Conservation (phyloP, 108 stramenopile species). For the Cylindrotheca fusiformis region DNA sequence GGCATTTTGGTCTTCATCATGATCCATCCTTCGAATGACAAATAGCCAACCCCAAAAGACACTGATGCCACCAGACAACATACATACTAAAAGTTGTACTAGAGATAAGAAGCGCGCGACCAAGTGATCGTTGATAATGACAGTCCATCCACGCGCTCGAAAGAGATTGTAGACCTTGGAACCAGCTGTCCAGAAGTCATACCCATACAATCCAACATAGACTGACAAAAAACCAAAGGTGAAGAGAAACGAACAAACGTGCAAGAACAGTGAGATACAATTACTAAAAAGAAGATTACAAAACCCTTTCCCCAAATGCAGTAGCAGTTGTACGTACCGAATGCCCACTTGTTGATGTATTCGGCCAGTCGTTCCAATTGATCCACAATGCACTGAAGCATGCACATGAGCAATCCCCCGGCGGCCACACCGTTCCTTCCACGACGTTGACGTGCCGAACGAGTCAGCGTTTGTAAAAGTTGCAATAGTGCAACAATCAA, state of each 20-base stretch:
- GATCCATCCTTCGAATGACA: background rate
- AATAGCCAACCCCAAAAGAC: slow-evolving; percentile 16
- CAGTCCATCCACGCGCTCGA: slow-evolving; percentile 54
- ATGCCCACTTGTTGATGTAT: slow-evolving; percentile 71
- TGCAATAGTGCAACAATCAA: slow-evolving; percentile 65
- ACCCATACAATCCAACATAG: slow-evolving; percentile 81
- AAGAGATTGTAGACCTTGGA: slow-evolving; percentile 56
- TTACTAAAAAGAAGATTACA: too few species aligned
- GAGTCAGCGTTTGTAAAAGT: slow-evolving; percentile 36
- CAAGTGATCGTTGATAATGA: slow-evolving; percentile 64
- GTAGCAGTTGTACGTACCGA: slow-evolving; percentile 22
- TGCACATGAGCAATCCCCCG: slow-evolving; percentile 25
- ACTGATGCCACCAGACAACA: slow-evolving; percentile 47
- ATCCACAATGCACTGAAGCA: slow-evolving; percentile 48
- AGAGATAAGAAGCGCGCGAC: slow-evolving; percentile 33
- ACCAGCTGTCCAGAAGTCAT: slow-evolving; percentile 67
- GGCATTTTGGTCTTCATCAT: slow-evolving; percentile 2
- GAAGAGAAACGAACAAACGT: too few species aligned
- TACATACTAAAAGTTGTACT: slow-evolving; percentile 53
- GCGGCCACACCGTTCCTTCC: background rate
- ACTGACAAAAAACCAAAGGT: slow-evolving; percentile 16
- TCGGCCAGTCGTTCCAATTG: slow-evolving; percentile 42
- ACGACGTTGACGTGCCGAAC: slow-evolving; percentile 23
- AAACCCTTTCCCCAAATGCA: too few species aligned
- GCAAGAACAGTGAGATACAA: too few species aligned